Evolutionary conservation across 768 basidiomycete species (phyloP).

Genomic region (Suillus subalutaceus): DNA sequence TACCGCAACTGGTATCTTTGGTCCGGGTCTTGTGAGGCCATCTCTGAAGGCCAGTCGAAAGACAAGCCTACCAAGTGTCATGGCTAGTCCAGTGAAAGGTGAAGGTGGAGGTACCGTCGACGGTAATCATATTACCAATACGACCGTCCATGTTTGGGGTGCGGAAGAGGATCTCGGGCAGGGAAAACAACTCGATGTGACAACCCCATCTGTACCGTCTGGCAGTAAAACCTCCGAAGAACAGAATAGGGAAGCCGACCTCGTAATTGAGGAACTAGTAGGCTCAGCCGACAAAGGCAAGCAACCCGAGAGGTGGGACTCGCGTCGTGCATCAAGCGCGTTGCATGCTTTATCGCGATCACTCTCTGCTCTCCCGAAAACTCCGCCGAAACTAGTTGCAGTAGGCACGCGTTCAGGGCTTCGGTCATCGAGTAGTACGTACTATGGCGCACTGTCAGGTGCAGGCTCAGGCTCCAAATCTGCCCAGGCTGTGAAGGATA

Average conservation of each 20-base stretch:
- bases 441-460: slow-evolving; percentile 30
- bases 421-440: slow-evolving; percentile 45
- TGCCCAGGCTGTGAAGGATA: slow-evolving; percentile 14
- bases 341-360: slow-evolving; percentile 67
- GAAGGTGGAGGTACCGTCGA: slow-evolving; percentile 15
- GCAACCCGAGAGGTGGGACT: slow-evolving; percentile 19
- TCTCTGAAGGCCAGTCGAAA: slow-evolving; percentile 42
- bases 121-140: slow-evolving; percentile 1
- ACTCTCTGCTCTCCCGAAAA: slow-evolving; percentile 50
- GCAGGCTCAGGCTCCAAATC: slow-evolving; percentile 19
- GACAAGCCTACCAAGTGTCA: slow-evolving; percentile 46
- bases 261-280: slow-evolving; percentile 17
- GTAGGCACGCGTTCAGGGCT: slow-evolving; percentile 55
- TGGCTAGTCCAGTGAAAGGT: slow-evolving; percentile 50
- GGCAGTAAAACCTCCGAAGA: slow-evolving; percentile 22
- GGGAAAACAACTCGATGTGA: slow-evolving; percentile 12
- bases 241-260: slow-evolving; percentile 10
- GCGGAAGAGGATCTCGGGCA: slow-evolving; percentile 11
- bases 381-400: slow-evolving; percentile 32
- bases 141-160: not conserved
- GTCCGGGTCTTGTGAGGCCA: slow-evolving; percentile 20
- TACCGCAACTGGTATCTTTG: slow-evolving; percentile 25
- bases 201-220: slow-evolving; percentile 12
- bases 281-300: slow-evolving; percentile 25
- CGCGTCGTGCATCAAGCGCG: slow-evolving; percentile 39